Evolutionary conservation across 139 green algal genomes (phyloP), one percentile per base, ranked within the genome.

Genomic region (Marvania coccoides): DNA sequence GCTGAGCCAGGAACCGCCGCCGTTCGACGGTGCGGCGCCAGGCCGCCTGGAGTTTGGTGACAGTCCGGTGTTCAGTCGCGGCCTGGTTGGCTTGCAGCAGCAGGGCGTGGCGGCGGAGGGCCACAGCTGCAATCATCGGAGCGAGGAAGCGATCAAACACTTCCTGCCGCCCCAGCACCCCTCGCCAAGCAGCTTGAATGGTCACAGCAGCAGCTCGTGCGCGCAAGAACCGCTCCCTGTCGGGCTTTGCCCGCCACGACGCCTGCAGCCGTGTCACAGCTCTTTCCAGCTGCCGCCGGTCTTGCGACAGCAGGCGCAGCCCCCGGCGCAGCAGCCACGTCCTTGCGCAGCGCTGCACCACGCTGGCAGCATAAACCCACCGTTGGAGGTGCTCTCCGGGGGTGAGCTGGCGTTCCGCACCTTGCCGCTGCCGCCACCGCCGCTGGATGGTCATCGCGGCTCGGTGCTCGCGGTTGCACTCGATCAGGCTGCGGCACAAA

Each of bases 401-500:
- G 77, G 40, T 33, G 28, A 39, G 64, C 70, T 67, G 62, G 56
- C 47, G 36, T 69, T 29, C 33, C 8, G n/a, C n/a, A 37, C 53
- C 33, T n/a, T 39, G 23, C 13, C 70, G 60, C 29, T 58, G 58
- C 33, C 75, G 69, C 79, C 81, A 87, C 15, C 74, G 62, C 23
- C 60, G 63, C 62, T 88, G 81, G 47, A 95, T 87, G 19, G 80
- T 63, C 51, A 81, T 77, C 3, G 80, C 85, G 8, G 88, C 87
- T 1, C 88, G 67, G 23, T 90, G 78, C 70, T 95, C 88, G 23
- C 33, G 19, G 19, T 51, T 51, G 19, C 42, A 28, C 70, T 90
- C 78, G 65, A 96, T 73, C 70, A 95, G 74, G 33, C 87, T 76
- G 7, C 64, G 45, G 53, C 77, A 86, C 51, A 96, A 73, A 64